A percentile compares a stretch with the other conserved stretches of the same genome.
These are phyloP conservation scores for Citrus inodora DNA, from an alignment of 345 rosid species.

Conservation along the genomic window DNA sequence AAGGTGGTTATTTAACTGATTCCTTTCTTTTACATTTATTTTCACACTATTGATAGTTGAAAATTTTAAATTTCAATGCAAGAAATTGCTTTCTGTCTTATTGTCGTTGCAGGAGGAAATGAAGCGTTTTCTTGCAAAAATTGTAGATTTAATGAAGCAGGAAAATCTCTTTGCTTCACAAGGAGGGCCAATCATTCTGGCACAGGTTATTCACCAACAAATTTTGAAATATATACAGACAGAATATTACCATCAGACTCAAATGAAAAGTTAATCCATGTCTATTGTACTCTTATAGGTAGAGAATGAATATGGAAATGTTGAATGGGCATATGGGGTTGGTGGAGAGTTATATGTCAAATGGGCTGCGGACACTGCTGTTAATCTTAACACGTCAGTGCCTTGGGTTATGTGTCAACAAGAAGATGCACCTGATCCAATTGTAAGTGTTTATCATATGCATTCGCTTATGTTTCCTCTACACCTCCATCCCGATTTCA, in stretches of 20 bases:
- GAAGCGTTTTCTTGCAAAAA: slow-evolving; percentile 45
- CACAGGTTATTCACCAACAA: slow-evolving; percentile 38
- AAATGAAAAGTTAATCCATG: neutral
- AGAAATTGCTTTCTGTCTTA: neutral
- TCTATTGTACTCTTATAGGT: slow-evolving; percentile 33
- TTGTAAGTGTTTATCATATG: slow-evolving; percentile 27
- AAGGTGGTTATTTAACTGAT: neutral
- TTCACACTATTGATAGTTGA: too few relatives aligned
- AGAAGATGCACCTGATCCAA: slow-evolving; percentile 59
- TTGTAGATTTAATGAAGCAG: slow-evolving; percentile 50
- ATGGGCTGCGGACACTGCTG: slow-evolving; percentile 72
- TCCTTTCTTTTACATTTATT: neutral
- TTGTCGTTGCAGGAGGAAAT: slow-evolving; percentile 40
- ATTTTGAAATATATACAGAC: neutral
- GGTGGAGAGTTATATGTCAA: slow-evolving; percentile 45
- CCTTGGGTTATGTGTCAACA: slow-evolving; percentile 75
- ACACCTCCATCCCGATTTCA: neutral
- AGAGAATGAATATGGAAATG: slow-evolving; percentile 62
- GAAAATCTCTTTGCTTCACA: slow-evolving; percentile 61
- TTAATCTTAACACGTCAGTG: slow-evolving; percentile 52
- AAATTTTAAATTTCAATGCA: neutral
- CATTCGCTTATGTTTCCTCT: neutral
- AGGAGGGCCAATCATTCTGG: slow-evolving; percentile 72
- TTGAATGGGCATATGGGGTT: slow-evolving; percentile 52
- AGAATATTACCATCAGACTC: neutral